Evolutionary conservation across 257 asterid genomes (phyloP).

Genomic region (Ophiorrhiza pumila): DNA sequence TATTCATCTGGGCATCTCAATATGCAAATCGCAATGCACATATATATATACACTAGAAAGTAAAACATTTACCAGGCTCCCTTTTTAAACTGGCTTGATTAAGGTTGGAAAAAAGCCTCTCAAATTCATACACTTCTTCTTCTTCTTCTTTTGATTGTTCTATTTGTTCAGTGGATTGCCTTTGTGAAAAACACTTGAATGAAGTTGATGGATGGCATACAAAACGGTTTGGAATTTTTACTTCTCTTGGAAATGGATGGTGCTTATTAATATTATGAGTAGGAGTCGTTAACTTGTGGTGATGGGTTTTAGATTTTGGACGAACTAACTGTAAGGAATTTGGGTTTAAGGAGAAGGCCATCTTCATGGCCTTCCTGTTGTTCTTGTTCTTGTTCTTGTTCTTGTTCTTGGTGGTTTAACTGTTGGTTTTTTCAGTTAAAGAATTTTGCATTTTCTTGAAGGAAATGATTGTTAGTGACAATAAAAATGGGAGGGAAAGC

Average conservation of each 20-base stretch:
- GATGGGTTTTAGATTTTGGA: slow-evolving; percentile 22
- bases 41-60: neutral
- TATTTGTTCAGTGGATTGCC: slow-evolving; percentile 26
- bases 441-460: too few species aligned
- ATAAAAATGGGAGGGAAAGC: too few species aligned
- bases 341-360: slow-evolving; percentile 33
- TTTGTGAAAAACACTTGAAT: slow-evolving; percentile 49
- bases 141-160: slow-evolving; percentile 26
- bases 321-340: slow-evolving; percentile 27
- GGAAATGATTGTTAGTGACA: too few species aligned
- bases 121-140: slow-evolving; percentile 48
- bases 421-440: neutral
- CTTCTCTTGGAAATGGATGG: slow-evolving; percentile 15
- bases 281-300: slow-evolving; percentile 8
- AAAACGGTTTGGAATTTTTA: slow-evolving; percentile 5
- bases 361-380: slow-evolving; percentile 19
- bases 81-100: slow-evolving; percentile 71
- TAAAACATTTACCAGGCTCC: slow-evolving; percentile 60
- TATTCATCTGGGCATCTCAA: neutral
- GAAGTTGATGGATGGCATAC: slow-evolving; percentile 20
- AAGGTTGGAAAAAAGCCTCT: slow-evolving; percentile 84
- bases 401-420: neutral
- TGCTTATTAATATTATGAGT: neutral
- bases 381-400: too few species aligned
- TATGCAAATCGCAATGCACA: neutral